Evolutionary conservation across 2,329 filamentous ascomycete genomes (phyloP).

Genomic region (Amauroascus niger): DNA sequence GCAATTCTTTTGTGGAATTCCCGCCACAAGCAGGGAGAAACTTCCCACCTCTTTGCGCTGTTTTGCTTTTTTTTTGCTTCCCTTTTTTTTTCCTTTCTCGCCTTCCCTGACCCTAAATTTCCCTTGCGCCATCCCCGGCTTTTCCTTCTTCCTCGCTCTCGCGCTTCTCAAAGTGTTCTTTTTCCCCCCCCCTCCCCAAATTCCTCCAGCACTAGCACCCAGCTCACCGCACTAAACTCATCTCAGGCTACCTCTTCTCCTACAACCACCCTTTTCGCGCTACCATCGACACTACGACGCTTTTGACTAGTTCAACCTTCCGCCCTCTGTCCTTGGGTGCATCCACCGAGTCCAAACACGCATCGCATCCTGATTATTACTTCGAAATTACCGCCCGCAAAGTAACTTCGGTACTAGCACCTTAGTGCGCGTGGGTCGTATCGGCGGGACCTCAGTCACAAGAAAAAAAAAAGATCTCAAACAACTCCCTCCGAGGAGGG

Average conservation of each 20-base stretch:
- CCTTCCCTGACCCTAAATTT: neutral
- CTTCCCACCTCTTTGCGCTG: neutral
- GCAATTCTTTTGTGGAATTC: neutral
- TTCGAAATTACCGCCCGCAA: conserved; percentile 9
- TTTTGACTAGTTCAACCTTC: conserved; percentile 12
- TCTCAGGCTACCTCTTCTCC: conserved; percentile 6
- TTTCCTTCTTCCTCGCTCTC: neutral
- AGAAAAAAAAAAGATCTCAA: conserved; percentile 3
- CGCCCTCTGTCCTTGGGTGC: neutral
- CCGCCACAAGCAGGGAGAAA: neutral
- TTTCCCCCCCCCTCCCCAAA: neutral
- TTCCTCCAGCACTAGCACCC: too few relatives aligned
- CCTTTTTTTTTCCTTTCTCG: neutral
- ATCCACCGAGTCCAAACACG: neutral
- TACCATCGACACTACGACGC: conserved; percentile 11
- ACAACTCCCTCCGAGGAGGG: conserved; percentile 1
- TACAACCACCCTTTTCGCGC: conserved; percentile 5
- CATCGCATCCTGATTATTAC: neutral
- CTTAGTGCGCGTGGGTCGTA: conserved; percentile 11
- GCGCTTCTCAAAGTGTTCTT: neutral
- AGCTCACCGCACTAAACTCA: conserved; percentile 8
- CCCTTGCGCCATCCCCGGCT: conserved; percentile 1
- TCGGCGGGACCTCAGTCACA: conserved; percentile 9
- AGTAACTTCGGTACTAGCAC: conserved; percentile 9
- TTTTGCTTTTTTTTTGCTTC: neutral